Evolutionary conservation across 2,329 filamentous ascomycete genomes (phyloP).

Genomic region (Fusarium buharicum): DNA sequence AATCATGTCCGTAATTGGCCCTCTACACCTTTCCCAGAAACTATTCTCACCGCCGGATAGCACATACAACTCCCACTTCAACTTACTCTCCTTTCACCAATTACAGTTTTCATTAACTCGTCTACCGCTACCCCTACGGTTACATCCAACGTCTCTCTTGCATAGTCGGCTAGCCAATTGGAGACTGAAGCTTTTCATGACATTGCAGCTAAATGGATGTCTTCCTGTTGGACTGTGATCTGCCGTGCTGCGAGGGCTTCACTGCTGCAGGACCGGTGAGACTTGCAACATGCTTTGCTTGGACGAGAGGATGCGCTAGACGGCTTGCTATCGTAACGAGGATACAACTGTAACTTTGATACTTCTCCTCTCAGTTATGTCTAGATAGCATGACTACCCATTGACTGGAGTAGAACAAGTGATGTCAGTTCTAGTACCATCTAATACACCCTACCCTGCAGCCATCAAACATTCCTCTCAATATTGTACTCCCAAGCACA

Average conservation of each 20-base stretch:
- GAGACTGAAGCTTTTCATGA: conserved; percentile 4
- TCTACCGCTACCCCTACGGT: conserved; percentile 18
- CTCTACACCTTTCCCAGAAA: neutral
- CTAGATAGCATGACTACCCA: too few species aligned
- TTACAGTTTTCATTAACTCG: neutral
- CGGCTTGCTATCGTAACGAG: neutral
- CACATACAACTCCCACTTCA: neutral
- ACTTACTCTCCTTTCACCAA: neutral
- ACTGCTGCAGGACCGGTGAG: conserved; percentile 30
- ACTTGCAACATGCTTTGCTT: neutral
- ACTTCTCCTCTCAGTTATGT: too few species aligned
- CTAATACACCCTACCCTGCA: conserved; percentile 3
- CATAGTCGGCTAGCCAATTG: conserved; percentile 19
- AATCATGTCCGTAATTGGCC: conserved; percentile 22
- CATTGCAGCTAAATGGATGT: conserved; percentile 23
- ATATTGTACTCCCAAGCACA: neutral
- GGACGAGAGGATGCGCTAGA: neutral
- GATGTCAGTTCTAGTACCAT: too few species aligned
- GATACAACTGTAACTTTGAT: neutral
- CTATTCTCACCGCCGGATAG: conserved; percentile 22
- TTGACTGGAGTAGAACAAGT: too few species aligned
- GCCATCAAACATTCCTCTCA: neutral
- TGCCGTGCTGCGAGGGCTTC: conserved; percentile 9
- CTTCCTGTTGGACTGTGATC: conserved; percentile 30
- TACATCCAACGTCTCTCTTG: conserved; percentile 19